These are phyloP conservation scores for Pseudocercospora fijiensis DNA, from an alignment of 2,329 filamentous ascomycete species.

Conservation along the genomic window DNA sequence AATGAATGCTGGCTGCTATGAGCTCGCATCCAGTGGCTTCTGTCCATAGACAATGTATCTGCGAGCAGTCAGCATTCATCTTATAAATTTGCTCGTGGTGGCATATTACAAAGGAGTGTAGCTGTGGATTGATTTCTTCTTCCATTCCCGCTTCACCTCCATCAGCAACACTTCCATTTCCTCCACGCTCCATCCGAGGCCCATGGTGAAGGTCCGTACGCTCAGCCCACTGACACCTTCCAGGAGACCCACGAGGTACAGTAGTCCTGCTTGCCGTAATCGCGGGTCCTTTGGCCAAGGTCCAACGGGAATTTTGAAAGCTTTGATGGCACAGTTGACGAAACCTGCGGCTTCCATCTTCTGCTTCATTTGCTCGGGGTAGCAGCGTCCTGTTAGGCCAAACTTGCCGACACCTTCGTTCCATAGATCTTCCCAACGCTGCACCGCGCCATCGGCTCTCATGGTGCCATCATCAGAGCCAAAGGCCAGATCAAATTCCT, in stretches of 20 bases:
- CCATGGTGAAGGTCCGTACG: constrained; percentile 31
- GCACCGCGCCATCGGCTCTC: constrained; percentile 19
- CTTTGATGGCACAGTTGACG: constrained; percentile 33
- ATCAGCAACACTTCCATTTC: constrained; percentile 34
- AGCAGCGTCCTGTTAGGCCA: constrained; percentile 28
- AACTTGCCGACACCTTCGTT: constrained; percentile 29
- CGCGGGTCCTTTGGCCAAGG: constrained; percentile 32
- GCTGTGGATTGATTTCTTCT: constrained; percentile 30
- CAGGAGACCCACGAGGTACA: constrained; percentile 29
- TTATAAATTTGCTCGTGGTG: background rate
- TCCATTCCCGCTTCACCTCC: constrained; percentile 31
- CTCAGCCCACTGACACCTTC: constrained; percentile 33
- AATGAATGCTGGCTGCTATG: background rate
- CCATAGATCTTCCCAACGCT: constrained; percentile 29
- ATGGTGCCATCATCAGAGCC: constrained; percentile 31
- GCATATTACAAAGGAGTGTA: constrained; percentile 32
- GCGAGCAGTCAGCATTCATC: constrained; percentile 3
- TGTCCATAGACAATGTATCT: constrained; percentile 34
- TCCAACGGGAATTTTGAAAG: constrained; percentile 35
- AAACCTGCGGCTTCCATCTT: constrained; percentile 40
- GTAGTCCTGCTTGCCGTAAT: constrained; percentile 30
- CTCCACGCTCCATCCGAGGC: constrained; percentile 31
- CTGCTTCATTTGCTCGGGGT: constrained; percentile 36
- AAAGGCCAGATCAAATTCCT: constrained; percentile 37
- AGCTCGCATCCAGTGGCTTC: constrained; percentile 25